Conservation (phyloP, 2,329 filamentous ascomycete genomes). For the Aspergillus sp. region DNA sequence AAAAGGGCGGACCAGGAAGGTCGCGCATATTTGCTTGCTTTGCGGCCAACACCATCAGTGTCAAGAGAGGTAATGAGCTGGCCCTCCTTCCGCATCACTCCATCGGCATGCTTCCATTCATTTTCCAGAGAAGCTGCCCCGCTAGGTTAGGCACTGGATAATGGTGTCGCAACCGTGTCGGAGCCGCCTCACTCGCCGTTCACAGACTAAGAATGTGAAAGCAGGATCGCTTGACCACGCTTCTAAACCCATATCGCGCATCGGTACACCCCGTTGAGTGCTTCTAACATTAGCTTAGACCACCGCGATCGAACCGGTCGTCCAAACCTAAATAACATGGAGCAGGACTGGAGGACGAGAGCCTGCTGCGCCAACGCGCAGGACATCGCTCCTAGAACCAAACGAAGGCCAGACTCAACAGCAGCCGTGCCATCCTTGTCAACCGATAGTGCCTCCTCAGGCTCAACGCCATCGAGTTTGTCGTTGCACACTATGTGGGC, state of each 20-base stretch:
- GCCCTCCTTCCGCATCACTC: background rate
- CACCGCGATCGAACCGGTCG: background rate
- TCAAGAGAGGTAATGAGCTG: conserved; percentile 13
- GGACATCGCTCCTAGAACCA: conserved; percentile 1
- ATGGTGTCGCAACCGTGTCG: conserved; percentile 11
- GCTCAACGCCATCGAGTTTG: conserved; percentile 27
- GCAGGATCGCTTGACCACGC: conserved; percentile 18
- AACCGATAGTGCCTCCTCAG: conserved; percentile 24
- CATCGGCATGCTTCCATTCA: conserved; percentile 1
- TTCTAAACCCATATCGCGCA: conserved; percentile 17
- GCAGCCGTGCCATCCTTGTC: conserved; percentile 32
- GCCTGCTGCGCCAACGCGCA: background rate
- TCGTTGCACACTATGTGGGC: conserved; percentile 32
- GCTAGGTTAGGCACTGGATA: background rate
- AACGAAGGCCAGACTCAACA: conserved; percentile 17
- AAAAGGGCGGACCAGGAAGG: background rate
- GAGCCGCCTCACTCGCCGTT: conserved; percentile 14
- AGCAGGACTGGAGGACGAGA: background rate
- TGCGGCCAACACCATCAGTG: background rate
- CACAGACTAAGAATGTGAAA: conserved; percentile 23
- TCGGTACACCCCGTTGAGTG: conserved; percentile 3
- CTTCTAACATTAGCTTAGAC: conserved; percentile 1
- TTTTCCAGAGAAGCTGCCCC: conserved; percentile 1
- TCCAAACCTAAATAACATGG: background rate
- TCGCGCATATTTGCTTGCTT: conserved; percentile 3